Conservation (phyloP, 805 yeast genomes). For the Candida endomychidarum region DNA sequence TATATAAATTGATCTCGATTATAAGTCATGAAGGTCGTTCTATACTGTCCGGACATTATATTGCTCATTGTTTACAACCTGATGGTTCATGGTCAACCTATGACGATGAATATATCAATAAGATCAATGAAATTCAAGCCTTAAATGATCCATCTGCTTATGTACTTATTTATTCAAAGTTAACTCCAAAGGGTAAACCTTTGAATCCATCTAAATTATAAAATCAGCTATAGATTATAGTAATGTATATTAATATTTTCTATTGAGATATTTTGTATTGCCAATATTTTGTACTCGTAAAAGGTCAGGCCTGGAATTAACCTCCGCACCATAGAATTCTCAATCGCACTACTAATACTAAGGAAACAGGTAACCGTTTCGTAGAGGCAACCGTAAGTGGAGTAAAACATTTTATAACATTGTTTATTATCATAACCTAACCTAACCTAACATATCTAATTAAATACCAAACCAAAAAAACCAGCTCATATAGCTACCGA, state of each 20-base stretch:
- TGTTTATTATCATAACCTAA: conserved; percentile 2
- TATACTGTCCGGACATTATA: conserved; percentile 88
- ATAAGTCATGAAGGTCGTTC: conserved; percentile 95
- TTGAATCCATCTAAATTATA: conserved; percentile 3
- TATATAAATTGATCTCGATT: conserved; percentile 74
- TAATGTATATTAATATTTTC: background rate
- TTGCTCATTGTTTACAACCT: conserved; percentile 88
- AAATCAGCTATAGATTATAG: conserved; percentile 3
- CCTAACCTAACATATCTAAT: conserved; percentile 9
- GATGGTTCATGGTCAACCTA: conserved; percentile 91
- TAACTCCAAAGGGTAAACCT: conserved; percentile 49
- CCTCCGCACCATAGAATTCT: background rate
- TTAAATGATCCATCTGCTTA: conserved; percentile 87
- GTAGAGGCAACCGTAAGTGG: background rate
- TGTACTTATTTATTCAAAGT: conserved; percentile 78
- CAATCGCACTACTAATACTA: no score
- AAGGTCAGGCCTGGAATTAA: no score
- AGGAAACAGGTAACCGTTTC: no score
- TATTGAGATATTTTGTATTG: no score
- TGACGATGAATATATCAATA: conserved; percentile 87
- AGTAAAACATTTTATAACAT: background rate
- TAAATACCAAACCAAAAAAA: conserved; percentile 7
- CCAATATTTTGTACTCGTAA: no score
- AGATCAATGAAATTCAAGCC: conserved; percentile 69
- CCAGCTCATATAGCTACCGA: no score